A percentile compares a stretch with the other conserved stretches of the same genome.
These are phyloP conservation scores for Diaporthe humulicola DNA, from an alignment of 2,329 filamentous ascomycete species.

Conservation along the genomic window DNA sequence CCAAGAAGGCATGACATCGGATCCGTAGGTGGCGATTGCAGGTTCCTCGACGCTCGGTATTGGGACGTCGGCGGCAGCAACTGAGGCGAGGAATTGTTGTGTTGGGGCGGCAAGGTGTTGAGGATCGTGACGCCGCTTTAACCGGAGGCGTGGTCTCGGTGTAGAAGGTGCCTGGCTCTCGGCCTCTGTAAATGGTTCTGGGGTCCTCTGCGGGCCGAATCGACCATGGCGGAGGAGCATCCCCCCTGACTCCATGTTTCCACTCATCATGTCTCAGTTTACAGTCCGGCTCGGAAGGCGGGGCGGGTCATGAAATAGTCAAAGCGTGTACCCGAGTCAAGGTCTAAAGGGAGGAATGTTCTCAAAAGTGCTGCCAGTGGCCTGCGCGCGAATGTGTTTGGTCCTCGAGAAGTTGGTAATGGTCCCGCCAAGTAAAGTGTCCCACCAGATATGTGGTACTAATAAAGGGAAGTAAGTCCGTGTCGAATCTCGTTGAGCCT, in stretches of 20 bases:
- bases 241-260: slow-evolving; percentile 28
- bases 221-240: slow-evolving; percentile 54
- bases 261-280: slow-evolving; percentile 37
- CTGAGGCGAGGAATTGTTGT: slow-evolving; percentile 76
- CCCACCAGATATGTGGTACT: slow-evolving; percentile 6
- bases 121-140: slow-evolving; percentile 68
- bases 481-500: slow-evolving; percentile 15
- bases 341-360: slow-evolving; percentile 12
- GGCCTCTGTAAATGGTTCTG: slow-evolving; percentile 60
- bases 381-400: slow-evolving; percentile 5
- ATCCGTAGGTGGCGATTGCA: slow-evolving; percentile 47
- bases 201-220: slow-evolving; percentile 62
- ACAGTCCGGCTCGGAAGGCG: slow-evolving; percentile 4
- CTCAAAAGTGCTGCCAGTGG: slow-evolving; percentile 5
- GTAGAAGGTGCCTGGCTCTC: slow-evolving; percentile 61
- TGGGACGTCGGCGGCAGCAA: slow-evolving; percentile 74
- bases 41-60: slow-evolving; percentile 75
- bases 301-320: slow-evolving; percentile 25
- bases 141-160: slow-evolving; percentile 65
- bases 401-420: not conserved
- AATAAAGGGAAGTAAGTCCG: slow-evolving; percentile 19
- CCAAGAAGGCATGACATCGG: slow-evolving; percentile 48
- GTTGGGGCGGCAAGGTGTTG: slow-evolving; percentile 68
- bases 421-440: slow-evolving; percentile 13
- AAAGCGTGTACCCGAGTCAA: slow-evolving; percentile 4